These are phyloP conservation scores for Gastrolobium villosum DNA, from an alignment of 306 rosid genomes.

Conservation along the genomic window DNA sequence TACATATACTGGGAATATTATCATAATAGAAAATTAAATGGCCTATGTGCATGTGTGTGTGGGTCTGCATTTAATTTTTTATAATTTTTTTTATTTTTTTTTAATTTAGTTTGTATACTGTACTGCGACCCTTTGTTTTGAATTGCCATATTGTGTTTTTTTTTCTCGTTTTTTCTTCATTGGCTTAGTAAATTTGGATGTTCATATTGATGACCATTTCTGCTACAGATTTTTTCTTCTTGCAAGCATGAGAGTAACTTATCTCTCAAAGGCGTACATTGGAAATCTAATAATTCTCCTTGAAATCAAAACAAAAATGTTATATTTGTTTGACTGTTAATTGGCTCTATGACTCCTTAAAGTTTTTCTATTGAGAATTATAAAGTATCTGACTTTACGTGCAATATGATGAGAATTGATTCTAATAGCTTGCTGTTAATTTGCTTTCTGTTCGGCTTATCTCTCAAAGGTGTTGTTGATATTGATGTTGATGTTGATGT, in stretches of 20 bases:
- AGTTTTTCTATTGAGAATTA: conserved; percentile 24
- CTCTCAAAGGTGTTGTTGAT: neutral
- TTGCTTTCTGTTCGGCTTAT: conserved; percentile 11
- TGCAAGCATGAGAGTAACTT: conserved; percentile 1
- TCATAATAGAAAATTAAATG: conserved; percentile 9
- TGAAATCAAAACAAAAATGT: conserved; percentile 24
- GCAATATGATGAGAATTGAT: conserved; percentile 16
- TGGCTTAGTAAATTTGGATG: neutral
- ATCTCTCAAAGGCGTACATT: conserved; percentile 11
- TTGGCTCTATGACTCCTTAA: conserved; percentile 8
- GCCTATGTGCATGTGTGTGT: neutral
- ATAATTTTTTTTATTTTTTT: neutral
- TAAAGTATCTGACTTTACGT: neutral
- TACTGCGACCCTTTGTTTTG: neutral
- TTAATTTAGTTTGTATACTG: neutral
- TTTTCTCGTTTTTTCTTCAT: neutral
- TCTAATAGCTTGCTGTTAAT: conserved; percentile 20
- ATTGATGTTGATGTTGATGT: neutral
- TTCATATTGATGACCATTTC: conserved; percentile 19
- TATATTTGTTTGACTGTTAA: conserved; percentile 17
- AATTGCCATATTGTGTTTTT: neutral
- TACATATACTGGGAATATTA: conserved; percentile 8
- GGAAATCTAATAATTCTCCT: conserved; percentile 20
- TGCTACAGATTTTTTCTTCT: neutral
- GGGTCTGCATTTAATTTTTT: no score